Conservation (phyloP, 208 protist genomes). For the Endotrypanum monterogeii region DNA sequence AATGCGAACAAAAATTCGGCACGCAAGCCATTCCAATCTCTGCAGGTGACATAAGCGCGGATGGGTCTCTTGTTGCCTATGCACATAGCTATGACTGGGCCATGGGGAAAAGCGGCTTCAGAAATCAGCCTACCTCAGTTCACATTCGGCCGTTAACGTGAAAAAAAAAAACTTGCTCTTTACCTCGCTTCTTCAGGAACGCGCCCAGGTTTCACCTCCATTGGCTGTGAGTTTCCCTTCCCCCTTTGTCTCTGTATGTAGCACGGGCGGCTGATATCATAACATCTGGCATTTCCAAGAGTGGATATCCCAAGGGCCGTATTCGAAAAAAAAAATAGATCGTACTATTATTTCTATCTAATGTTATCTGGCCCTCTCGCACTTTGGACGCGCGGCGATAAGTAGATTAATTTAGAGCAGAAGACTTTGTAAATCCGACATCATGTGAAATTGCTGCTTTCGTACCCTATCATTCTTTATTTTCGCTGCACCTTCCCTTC, state of each 20-base stretch:
- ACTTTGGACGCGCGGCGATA: neutral
- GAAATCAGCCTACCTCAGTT: slow-evolving; percentile 52
- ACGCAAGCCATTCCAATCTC: slow-evolving; percentile 67
- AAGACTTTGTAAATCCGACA: neutral
- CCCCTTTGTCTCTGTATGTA: slow-evolving; percentile 6
- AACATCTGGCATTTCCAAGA: neutral
- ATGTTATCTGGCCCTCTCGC: neutral
- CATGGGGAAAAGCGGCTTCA: slow-evolving; percentile 65
- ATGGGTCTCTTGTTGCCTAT: slow-evolving; percentile 67
- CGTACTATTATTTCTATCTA: neutral
- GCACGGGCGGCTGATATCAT: neutral
- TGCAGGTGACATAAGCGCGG: slow-evolving; percentile 67
- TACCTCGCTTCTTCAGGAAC: neutral
- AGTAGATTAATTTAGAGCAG: neutral
- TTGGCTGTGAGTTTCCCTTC: slow-evolving; percentile 6
- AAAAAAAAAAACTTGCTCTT: neutral
- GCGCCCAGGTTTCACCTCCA: neutral
- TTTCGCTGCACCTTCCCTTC: slow-evolving; percentile 1
- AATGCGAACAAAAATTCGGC: slow-evolving; percentile 34
- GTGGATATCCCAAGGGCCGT: neutral
- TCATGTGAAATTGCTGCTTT: neutral
- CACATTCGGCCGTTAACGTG: slow-evolving; percentile 31
- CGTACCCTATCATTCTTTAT: neutral
- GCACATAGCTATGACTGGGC: slow-evolving; percentile 89
- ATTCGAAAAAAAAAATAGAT: slow-evolving; percentile 11